Conservation (phyloP, 139 green algal species). For the Volvox reticuliferus region DNA sequence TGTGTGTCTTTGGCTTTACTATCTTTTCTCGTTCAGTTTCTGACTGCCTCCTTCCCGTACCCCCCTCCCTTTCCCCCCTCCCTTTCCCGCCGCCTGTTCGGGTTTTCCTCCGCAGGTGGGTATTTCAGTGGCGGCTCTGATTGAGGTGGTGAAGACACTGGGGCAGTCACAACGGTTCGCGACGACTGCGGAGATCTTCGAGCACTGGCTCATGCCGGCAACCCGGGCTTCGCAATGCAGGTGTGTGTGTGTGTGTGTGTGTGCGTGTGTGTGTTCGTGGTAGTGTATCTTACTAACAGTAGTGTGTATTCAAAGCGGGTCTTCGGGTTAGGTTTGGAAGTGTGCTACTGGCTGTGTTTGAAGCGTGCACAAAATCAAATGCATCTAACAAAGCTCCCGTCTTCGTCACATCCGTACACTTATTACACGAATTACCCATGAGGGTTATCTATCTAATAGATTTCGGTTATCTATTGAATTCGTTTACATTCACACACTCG, state of each 20-base stretch:
- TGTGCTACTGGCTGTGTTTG: too few species aligned
- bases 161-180: too few species aligned
- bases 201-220: conserved; percentile 11
- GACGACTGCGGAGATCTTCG: not conserved
- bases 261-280: not conserved
- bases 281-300: not conserved
- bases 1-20: too few species aligned
- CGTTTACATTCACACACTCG: too few species aligned
- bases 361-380: too few species aligned
- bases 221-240: not conserved
- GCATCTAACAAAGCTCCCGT: too few species aligned
- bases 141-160: conserved; percentile 18
- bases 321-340: too few species aligned
- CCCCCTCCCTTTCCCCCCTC: not conserved
- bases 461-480: too few species aligned
- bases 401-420: too few species aligned
- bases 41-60: not conserved
- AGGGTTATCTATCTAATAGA: too few species aligned
- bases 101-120: not conserved
- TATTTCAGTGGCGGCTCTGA: conserved; percentile 7
- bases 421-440: too few species aligned
- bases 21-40: not conserved
- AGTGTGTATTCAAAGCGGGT: too few species aligned
- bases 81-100: not conserved
- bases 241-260: conserved; percentile 3